A percentile compares a stretch with the other conserved stretches of the same genome.
These are phyloP conservation scores for Hypoxylon subgilvum DNA, from an alignment of 495 filamentous ascomycete genomes.

Conservation along the genomic window DNA sequence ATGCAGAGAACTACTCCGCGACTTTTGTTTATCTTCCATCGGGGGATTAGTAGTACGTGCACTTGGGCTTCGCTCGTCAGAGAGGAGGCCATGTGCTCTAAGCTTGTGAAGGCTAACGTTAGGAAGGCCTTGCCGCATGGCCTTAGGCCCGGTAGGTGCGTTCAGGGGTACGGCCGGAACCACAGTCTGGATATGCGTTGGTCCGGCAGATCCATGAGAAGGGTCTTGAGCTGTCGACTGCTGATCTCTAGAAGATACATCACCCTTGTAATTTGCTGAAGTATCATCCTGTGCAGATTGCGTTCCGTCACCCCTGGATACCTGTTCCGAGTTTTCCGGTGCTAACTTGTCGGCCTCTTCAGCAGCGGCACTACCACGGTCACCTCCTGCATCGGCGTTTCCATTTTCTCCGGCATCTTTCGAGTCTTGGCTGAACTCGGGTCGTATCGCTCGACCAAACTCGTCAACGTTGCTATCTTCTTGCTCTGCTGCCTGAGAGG, in stretches of 20 bases:
- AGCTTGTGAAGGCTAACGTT: conserved; percentile 70
- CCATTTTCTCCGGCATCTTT: conserved; percentile 28
- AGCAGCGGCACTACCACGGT: conserved; percentile 25
- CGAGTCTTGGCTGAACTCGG: conserved; percentile 30
- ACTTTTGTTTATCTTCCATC: conserved; percentile 39
- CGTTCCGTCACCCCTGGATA: conserved; percentile 27
- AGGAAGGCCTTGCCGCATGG: conserved; percentile 84
- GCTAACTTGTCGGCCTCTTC: conserved; percentile 25
- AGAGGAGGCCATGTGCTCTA: conserved; percentile 55
- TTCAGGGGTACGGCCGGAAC: conserved; percentile 59
- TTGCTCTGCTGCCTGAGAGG: conserved; percentile 45
- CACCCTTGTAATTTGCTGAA: conserved; percentile 39
- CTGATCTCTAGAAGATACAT: conserved; percentile 41
- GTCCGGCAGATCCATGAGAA: conserved; percentile 25
- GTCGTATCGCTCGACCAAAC: conserved; percentile 57
- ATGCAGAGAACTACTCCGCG: conserved; percentile 51
- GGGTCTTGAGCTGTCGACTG: conserved; percentile 34
- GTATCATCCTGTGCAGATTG: conserved; percentile 33
- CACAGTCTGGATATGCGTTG: conserved; percentile 31
- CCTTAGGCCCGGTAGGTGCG: conserved; percentile 91
- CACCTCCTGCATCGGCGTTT: conserved; percentile 12
- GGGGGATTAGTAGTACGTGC: conserved; percentile 43
- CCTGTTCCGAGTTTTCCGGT: conserved; percentile 26
- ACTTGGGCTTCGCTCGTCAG: conserved; percentile 46
- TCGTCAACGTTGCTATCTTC: conserved; percentile 53